Evolutionary conservation across 148 eudicot species (phyloP), one percentile per base, ranked within the genome.

Genomic region (Chenopodium album): DNA sequence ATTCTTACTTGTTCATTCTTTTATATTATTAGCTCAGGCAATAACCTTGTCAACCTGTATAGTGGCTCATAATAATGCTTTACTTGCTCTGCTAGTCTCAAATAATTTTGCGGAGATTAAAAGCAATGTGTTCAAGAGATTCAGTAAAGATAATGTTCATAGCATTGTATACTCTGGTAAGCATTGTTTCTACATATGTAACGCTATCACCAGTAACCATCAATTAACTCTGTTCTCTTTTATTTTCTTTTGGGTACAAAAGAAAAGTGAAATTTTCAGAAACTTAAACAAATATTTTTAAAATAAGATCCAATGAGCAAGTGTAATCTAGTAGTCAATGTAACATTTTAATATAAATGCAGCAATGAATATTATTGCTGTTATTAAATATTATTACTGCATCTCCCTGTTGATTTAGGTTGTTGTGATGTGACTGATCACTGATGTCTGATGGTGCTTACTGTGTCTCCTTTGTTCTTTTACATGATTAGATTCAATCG

Each of bases 121-220:
- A 85, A 95, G 99, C 93, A 95, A 90, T 34, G 99, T 95, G 74
- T 95, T 95, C 79, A 95, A 95, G 86, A 93, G 99, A 77, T 95
- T 90, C 80, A 95, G 97, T 78, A 95, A 91, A 89, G 99, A 94
- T 78, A 95, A 95, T 78, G 89, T 95, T 85, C 99, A 92, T 68
- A 95, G 89, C 79, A 83, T 95, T 87, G 99, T 90, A 71, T 92
- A 95, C 84, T 87, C 85, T 76, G 99, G 99, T 95, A 75, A 90
- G 91, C 83, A 37, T 60, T 41, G 60, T 78, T 77, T 77, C 68
- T 70, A 62, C 54, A 66, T 23, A 29, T 81, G 71, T 73, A 63
- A 28, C 75, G 17, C 54, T 66, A 76, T 32, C 47, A 41, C 23
- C 37, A n/a, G 31, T 52, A 50, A 28, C 65, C 28, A 71, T 41